Base-by-base conservation (phyloP, 2,329 filamentous ascomycete species). In the Calycina marina region DNA sequence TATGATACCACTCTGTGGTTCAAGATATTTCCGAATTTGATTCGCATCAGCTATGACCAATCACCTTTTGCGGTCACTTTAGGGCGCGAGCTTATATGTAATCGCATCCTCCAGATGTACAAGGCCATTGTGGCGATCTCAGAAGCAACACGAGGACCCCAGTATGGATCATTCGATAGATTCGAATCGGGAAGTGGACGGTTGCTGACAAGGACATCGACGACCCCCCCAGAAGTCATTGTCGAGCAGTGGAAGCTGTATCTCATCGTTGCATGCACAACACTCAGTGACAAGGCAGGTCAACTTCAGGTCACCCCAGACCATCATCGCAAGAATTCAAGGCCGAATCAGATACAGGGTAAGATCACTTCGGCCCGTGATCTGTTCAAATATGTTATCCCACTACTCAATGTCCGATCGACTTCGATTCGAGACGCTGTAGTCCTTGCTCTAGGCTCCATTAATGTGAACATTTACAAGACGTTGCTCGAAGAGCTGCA, bases 241-340 rank as follows among this genome's bases (percentile, higher is more conserved):
- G 74, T 98, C 37, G 92, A 96, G 55, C 90, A 98, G 53, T 98
- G 88, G 88, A 96, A 94, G 56, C 63, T 96, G 2, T 96, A 96
- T 53, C 66, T 98, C 15, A 86, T 94, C 34, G 94, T 98, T 59
- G 90, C 88, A 6, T 98, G 92, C 56, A 93, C 88, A 6, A 96
- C 90, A 0, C 64, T 98, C 35, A 86, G 82, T 22, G 90, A 90
- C 43, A 71, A 83, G 6, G 84, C 84, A 6, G 63, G 71, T 35
- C 62, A 69, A 39, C 64, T 65, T 14, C 70, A 74, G 34, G 62
- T 76, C 17, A 61, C 62, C 2, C 56, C 61, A 5, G 65, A 65
- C 45, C 79, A 92, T 41, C 88, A 96, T 54, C 72, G 88, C 26
- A 93, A 92, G 53, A 71, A 70, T 3, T 94, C 90, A 2, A 78